Evolutionary conservation across 2,329 filamentous ascomycete genomes (phyloP).

Genomic region (Fusarium robinianum): DNA sequence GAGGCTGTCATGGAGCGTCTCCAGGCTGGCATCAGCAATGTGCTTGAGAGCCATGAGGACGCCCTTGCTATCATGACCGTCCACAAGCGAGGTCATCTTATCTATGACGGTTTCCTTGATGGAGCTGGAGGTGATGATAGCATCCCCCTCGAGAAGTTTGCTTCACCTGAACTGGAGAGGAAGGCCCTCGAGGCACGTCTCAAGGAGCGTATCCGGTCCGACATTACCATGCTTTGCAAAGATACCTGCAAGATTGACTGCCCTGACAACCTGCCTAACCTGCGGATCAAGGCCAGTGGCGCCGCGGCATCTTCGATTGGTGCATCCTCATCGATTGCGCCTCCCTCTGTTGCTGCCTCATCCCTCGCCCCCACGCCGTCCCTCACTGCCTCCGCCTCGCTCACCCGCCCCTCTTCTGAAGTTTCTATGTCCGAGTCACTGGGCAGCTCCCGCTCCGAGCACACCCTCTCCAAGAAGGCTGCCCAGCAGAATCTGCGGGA

Average conservation of each 20-base stretch:
- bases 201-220: conserved; percentile 51
- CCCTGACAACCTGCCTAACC: conserved; percentile 35
- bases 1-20: conserved; percentile 56
- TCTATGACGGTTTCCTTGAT: conserved; percentile 41
- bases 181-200: conserved; percentile 47
- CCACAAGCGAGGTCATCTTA: conserved; percentile 57
- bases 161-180: conserved; percentile 44
- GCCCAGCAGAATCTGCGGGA: conserved; percentile 29
- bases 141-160: conserved; percentile 39
- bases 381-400: conserved; percentile 20
- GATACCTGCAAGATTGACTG: conserved; percentile 54
- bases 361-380: conserved; percentile 21
- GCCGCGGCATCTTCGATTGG: conserved; percentile 23
- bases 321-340: conserved; percentile 5
- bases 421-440: conserved; percentile 29
- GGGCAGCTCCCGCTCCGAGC: conserved; percentile 31
- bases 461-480: conserved; percentile 31
- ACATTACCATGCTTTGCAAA: conserved; percentile 55
- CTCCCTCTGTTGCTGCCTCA: conserved; percentile 16
- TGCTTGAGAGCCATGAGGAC: conserved; percentile 52
- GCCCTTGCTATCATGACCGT: conserved; percentile 51
- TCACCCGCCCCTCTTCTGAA: conserved; percentile 21
- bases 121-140: conserved; percentile 41
- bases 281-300: conserved; percentile 31
- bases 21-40: conserved; percentile 54